Evolutionary conservation across 352 stramenopile species (phyloP).

Genomic region (Phytophthora pini): DNA sequence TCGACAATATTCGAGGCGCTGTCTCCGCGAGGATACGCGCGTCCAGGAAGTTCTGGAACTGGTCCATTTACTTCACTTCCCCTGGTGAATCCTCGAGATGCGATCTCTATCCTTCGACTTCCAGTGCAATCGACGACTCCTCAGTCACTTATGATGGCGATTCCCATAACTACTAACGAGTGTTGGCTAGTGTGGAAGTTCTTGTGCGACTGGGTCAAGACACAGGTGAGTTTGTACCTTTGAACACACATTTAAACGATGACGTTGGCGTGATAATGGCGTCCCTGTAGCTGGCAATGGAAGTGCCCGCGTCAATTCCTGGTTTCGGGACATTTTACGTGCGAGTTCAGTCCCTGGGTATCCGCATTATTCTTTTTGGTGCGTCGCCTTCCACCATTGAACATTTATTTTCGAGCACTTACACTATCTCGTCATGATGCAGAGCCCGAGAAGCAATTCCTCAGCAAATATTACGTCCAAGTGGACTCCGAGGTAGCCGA

Average conservation of each 20-base stretch:
- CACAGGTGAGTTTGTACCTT: constrained; percentile 39
- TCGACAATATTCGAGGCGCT: constrained; percentile 53
- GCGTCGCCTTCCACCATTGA: too few relatives aligned
- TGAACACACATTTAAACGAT: too few relatives aligned
- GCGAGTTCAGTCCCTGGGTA: constrained; percentile 52
- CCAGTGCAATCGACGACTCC: constrained; percentile 32
- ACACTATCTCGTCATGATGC: neutral
- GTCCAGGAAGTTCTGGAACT: neutral
- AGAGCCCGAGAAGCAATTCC: constrained; percentile 67
- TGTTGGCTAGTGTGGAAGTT: constrained; percentile 72
- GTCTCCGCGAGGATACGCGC: constrained; percentile 15
- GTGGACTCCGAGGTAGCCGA: constrained; percentile 33
- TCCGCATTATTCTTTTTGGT: constrained; percentile 69
- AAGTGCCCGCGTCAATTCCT: constrained; percentile 69
- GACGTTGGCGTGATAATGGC: too few relatives aligned
- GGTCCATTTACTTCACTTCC: constrained; percentile 7
- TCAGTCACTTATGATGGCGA: constrained; percentile 51
- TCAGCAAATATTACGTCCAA: constrained; percentile 59
- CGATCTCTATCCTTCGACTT: neutral
- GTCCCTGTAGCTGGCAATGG: constrained; percentile 66
- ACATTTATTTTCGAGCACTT: too few relatives aligned
- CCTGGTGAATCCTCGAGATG: constrained; percentile 23
- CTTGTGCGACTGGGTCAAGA: constrained; percentile 73
- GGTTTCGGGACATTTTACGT: constrained; percentile 72
- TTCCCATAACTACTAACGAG: constrained; percentile 57